These are phyloP conservation scores for Fraxinus latifolia DNA, from an alignment of 305 asterid genomes.

Conservation along the genomic window DNA sequence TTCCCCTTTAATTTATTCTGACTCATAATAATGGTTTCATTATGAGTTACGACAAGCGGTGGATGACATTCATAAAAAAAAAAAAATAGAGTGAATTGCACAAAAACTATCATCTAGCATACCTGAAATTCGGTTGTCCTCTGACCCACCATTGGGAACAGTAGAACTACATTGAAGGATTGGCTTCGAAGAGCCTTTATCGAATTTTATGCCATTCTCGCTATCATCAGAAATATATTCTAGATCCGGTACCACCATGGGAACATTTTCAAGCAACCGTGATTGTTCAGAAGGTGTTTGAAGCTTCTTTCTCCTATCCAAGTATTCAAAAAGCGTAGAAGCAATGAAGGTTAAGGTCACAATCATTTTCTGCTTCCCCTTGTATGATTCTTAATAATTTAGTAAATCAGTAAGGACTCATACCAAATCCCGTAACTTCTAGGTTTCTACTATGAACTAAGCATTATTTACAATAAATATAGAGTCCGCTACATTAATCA, in stretches of 20 bases:
- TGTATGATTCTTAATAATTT: background rate
- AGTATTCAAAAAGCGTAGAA: slow-evolving; percentile 34
- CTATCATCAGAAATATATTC: slow-evolving; percentile 27
- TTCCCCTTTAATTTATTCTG: background rate
- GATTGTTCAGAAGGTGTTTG: slow-evolving; percentile 37
- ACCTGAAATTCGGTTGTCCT: slow-evolving; percentile 33
- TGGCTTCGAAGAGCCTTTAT: slow-evolving; percentile 26
- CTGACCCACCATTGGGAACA: slow-evolving; percentile 5
- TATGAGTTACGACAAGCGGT: background rate
- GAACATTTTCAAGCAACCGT: slow-evolving; percentile 36
- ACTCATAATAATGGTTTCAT: background rate
- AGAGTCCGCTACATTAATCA: background rate
- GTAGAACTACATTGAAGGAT: slow-evolving; percentile 16
- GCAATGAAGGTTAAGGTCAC: slow-evolving; percentile 38
- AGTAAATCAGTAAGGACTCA: background rate
- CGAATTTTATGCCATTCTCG: slow-evolving; percentile 20
- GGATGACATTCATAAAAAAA: background rate
- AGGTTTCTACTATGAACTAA: background rate
- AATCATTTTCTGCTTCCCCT: slow-evolving; percentile 5
- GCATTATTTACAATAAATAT: background rate
- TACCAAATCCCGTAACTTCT: background rate
- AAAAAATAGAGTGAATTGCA: background rate
- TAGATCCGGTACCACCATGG: slow-evolving; percentile 46
- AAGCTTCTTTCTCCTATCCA: slow-evolving; percentile 40
- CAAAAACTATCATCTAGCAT: slow-evolving; percentile 10